phyloP scores from a whole-genome alignment of 345 rosid genomes.

The Populus ilicifolia region DNA sequence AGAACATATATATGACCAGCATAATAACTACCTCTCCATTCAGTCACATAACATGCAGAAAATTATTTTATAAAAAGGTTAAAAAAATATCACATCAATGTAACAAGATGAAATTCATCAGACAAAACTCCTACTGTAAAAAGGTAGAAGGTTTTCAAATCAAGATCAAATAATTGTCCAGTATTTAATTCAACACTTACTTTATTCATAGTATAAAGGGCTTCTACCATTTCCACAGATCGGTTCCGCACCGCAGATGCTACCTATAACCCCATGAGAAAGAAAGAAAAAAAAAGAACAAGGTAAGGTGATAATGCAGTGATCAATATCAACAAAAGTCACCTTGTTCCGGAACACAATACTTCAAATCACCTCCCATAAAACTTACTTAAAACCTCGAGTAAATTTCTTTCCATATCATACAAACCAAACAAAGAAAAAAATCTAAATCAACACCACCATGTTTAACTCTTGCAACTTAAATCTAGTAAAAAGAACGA shows the following conservation, averaged over 20 bases:
- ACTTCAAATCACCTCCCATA: not conserved
- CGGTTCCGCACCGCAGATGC: slow-evolving; percentile 62
- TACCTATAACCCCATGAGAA: slow-evolving; percentile 46
- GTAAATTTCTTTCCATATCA: not conserved
- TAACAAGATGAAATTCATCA: not conserved
- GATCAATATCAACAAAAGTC: not conserved
- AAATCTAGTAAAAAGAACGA: not conserved
- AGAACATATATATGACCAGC: not conserved
- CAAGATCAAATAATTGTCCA: not conserved
- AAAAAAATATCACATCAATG: not conserved
- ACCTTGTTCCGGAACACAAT: not conserved
- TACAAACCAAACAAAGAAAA: not conserved
- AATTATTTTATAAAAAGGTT: not conserved
- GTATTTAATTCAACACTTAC: slow-evolving; percentile 26
- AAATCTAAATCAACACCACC: not conserved
- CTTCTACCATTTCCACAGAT: slow-evolving; percentile 85
- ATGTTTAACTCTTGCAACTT: not conserved
- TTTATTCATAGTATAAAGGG: slow-evolving; percentile 79
- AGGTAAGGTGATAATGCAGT: not conserved
- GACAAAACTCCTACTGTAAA: not conserved
- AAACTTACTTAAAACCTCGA: no score
- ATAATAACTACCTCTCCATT: no score
- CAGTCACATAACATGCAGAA: not conserved
- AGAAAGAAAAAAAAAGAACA: not conserved
- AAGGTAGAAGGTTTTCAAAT: not conserved